phyloP scores from a whole-genome alignment of 2,329 filamentous ascomycete species.

The Stagonosporopsis cucurbitacearum region DNA sequence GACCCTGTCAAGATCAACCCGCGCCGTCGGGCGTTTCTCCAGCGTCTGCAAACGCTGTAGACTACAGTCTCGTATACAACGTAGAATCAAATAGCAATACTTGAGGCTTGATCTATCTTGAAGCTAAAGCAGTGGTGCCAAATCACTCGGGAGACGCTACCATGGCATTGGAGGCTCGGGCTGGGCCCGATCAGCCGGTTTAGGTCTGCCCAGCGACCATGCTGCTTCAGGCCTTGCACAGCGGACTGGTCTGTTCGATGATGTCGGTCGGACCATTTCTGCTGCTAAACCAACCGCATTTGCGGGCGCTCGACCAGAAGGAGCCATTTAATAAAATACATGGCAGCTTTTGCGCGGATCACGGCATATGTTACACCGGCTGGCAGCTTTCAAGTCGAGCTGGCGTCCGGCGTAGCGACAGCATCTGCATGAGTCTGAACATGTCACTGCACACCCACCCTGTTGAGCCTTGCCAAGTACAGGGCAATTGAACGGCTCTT shows the following conservation, averaged over 20 bases:
- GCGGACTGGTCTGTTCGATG: conserved; percentile 24
- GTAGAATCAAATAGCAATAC: conserved; percentile 4
- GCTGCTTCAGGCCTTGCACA: conserved; percentile 25
- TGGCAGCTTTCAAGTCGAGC: conserved; percentile 24
- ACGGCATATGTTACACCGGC: conserved; percentile 35
- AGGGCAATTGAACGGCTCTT: conserved; percentile 32
- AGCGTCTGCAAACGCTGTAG: background rate
- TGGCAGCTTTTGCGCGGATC: conserved; percentile 30
- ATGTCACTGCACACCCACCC: conserved; percentile 33
- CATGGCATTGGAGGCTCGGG: conserved; percentile 30
- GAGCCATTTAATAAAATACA: conserved; percentile 27
- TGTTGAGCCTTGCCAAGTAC: conserved; percentile 41
- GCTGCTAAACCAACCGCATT: conserved; percentile 29
- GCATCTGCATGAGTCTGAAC: conserved; percentile 34
- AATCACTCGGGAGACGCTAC: conserved; percentile 29
- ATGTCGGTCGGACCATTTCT: conserved; percentile 28
- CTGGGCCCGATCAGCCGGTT: conserved; percentile 27
- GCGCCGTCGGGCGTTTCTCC: background rate
- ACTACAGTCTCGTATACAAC: conserved; percentile 7
- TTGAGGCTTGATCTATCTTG: conserved; percentile 20
- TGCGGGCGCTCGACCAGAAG: conserved; percentile 26
- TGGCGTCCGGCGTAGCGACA: conserved; percentile 33
- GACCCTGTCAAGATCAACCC: conserved; percentile 5
- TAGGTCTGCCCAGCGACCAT: conserved; percentile 25
- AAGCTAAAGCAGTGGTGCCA: conserved; percentile 16